Percentiles rank a stretch among this genome's conserved stretches.
Conservation (phyloP, 2,329 filamentous ascomycete genomes). For the Bimuria novae-zelandiae region DNA sequence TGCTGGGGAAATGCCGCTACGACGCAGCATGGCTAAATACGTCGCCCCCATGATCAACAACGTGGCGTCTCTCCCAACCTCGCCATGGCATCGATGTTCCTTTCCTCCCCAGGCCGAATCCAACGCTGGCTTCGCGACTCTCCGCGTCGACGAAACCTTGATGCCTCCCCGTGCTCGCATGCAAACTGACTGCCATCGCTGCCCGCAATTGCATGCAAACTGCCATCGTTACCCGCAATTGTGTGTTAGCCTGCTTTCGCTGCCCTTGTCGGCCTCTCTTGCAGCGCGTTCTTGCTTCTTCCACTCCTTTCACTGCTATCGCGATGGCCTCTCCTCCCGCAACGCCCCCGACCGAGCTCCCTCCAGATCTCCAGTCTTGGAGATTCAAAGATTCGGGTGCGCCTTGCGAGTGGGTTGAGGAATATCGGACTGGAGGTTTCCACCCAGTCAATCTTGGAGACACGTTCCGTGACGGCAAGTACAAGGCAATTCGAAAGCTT, state of each 20-base stretch:
- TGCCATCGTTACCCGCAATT: too few relatives aligned
- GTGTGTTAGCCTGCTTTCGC: not conserved
- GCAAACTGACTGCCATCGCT: too few relatives aligned
- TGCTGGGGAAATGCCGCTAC: too few relatives aligned
- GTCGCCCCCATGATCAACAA: too few relatives aligned
- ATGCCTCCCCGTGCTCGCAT: too few relatives aligned
- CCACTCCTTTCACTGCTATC: not conserved
- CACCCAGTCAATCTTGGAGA: slow-evolving; percentile 16
- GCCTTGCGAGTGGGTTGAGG: not conserved
- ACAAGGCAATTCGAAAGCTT: slow-evolving; percentile 22
- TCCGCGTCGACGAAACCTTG: too few relatives aligned
- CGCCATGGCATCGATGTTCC: too few relatives aligned
- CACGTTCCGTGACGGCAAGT: slow-evolving; percentile 15
- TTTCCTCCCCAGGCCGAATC: too few relatives aligned
- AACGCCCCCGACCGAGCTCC: not conserved
- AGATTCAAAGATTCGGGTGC: not conserved
- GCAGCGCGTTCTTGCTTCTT: not conserved
- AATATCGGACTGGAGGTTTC: not conserved
- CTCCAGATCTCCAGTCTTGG: not conserved
- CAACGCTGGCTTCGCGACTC: too few relatives aligned
- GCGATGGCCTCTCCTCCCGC: not conserved
- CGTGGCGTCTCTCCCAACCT: too few relatives aligned
- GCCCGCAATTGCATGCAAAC: not conserved
- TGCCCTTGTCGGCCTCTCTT: not conserved
- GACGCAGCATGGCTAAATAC: too few relatives aligned